Evolutionary conservation across 495 filamentous ascomycete species (phyloP), one percentile per base, ranked within the genome.

Genomic region (Elaphomyces granulatus): DNA sequence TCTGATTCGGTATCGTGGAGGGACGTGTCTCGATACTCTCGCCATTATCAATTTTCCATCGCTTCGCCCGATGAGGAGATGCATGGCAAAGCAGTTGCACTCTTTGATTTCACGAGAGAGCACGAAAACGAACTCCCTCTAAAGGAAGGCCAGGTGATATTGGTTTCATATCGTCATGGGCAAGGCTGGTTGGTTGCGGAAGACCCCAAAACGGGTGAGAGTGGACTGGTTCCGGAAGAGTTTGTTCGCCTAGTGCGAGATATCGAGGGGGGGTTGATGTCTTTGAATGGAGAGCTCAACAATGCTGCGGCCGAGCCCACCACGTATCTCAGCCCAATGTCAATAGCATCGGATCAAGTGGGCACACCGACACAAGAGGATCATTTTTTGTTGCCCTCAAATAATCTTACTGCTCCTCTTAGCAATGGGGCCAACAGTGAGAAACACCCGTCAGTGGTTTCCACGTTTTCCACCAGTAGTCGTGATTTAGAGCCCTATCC

Each of bases 161-260:
- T 87, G 71, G 87, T 98, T 31, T 88, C 83, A 8, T 98, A 94
- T 54, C 70, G 90, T 20, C 87, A 96, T 56, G 87, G 87, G 15
- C 84, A 94, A 60, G 90, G 90, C 32, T 98, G 90, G 90, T 68
- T 98, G 30, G 90, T 98, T 17, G 90, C 92, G 2, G 80, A 92
- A 60, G 92, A 98, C 50, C 90, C 90, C n/a, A 83, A 78, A 54
- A 94, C 86, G 2, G 84, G 79, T 3, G 80, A 83, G 55, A 75
- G 81, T 44, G 90, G 90, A 2, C 68, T 98, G 32, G 90, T 98
- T 1, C 90, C 90, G 6, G 90, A 98, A 58, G 86, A 93, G 59
- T 98, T 96, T 54, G 90, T 98, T 38, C 79, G 90, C 6, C 70
- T 98, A 17, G 68, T 96, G 42, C 78, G 87, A 18, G 88, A 96